These are phyloP conservation scores for Stephania japonica DNA, from an alignment of 164 flowering plant genomes.

Conservation along the genomic window DNA sequence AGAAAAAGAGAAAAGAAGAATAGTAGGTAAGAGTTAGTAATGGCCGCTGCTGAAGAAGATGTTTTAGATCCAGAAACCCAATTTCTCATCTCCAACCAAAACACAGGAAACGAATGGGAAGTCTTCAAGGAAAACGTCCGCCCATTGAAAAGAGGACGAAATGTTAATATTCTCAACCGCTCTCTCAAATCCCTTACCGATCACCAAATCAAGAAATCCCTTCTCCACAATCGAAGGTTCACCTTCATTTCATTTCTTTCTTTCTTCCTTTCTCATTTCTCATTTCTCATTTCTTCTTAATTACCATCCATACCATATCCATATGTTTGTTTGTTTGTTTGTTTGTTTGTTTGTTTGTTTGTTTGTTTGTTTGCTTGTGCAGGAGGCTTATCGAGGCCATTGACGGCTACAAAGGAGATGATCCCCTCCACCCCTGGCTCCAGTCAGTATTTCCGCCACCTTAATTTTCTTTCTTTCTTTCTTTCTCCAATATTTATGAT, in stretches of 20 bases:
- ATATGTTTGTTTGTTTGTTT: not conserved
- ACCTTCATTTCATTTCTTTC: not conserved
- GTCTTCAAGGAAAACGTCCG: conserved; percentile 84
- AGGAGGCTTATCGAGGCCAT: conserved; percentile 77
- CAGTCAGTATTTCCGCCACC: conserved; percentile 37
- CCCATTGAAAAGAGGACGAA: conserved; percentile 88
- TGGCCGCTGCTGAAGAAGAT: conserved; percentile 23
- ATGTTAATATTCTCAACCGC: conserved; percentile 54
- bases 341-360: too few relatives aligned
- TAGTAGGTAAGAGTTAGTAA: not conserved
- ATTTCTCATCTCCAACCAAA: conserved; percentile 52
- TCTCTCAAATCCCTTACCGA: conserved; percentile 55
- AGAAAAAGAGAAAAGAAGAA: too few relatives aligned
- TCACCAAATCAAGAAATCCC: conserved; percentile 42
- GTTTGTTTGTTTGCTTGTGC: conserved; percentile 5
- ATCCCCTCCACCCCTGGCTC: conserved; percentile 87
- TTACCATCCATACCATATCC: too few relatives aligned
- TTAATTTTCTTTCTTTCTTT: too few relatives aligned
- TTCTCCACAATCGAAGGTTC: conserved; percentile 54
- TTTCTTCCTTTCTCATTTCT: not conserved
- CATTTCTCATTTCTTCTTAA: not conserved
- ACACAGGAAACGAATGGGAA: conserved; percentile 84
- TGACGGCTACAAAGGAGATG: conserved; percentile 77
- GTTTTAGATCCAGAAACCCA: conserved; percentile 64
- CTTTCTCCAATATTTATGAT: too few relatives aligned